phyloP scores from a whole-genome alignment of 2,329 filamentous ascomycete genomes.

The Claviceps africana region DNA sequence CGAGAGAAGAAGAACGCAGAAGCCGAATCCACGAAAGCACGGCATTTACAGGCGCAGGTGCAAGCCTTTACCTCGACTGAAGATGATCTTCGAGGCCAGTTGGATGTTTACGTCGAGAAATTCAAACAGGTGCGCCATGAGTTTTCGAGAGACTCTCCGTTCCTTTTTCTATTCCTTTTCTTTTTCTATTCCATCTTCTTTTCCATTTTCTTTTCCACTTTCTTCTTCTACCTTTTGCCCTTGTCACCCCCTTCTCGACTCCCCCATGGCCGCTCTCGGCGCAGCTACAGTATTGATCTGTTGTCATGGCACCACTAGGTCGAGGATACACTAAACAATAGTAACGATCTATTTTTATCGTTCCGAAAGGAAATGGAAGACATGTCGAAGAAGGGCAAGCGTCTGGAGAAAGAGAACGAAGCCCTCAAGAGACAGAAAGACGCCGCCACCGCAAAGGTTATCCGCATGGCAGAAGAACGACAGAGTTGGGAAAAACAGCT shows the following conservation, averaged over 20 bases:
- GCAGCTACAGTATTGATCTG: neutral
- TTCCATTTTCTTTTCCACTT: neutral
- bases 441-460: slow-evolving; percentile 82
- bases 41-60: slow-evolving; percentile 79
- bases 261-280: neutral
- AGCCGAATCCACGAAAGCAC: slow-evolving; percentile 61
- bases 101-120: slow-evolving; percentile 98
- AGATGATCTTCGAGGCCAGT: slow-evolving; percentile 79
- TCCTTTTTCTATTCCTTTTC: neutral
- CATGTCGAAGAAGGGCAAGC: slow-evolving; percentile 98
- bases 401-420: slow-evolving; percentile 91
- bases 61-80: slow-evolving; percentile 95
- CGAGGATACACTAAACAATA: slow-evolving; percentile 96
- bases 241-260: too few relatives aligned
- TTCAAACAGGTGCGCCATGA: slow-evolving; percentile 81
- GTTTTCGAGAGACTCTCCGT: neutral
- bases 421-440: slow-evolving; percentile 85
- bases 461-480: slow-evolving; percentile 93
- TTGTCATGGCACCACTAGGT: slow-evolving; percentile 42
- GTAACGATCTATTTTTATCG: slow-evolving; percentile 90
- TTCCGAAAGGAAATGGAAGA: slow-evolving; percentile 99
- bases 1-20: slow-evolving; percentile 82
- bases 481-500: slow-evolving; percentile 65
- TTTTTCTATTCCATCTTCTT: neutral
- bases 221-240: neutral